Base-by-base conservation (phyloP, 352 stramenopile genomes). In the Globisporangium cederbergense region DNA sequence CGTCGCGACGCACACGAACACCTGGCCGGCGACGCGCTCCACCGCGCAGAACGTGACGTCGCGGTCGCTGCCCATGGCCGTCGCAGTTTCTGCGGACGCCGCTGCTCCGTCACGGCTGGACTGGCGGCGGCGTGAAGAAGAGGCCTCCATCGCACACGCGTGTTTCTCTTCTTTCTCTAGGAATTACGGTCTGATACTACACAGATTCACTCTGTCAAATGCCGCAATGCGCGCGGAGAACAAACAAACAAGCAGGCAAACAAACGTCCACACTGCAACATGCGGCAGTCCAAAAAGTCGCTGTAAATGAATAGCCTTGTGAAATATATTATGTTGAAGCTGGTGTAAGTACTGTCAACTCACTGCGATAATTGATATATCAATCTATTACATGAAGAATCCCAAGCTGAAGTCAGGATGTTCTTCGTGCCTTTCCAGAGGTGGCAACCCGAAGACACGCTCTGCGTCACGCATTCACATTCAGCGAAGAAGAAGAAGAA, bases 21-120 rank as follows among this genome's bases (percentile, higher is more conserved):
- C 64, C 58, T 77, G 79, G 28, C 55, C 62, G 56, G 61, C 65
- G 34, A 90, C 78, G 57, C 81, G 79, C 51, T 92, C 75, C 8
- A 92, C 60, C 18, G 77, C 43, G 72, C 81, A 90, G 72, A 87
- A 90, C 32, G 72, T 91, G 55, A 90, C 76, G 62, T 88, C 75
- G 55, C 62, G 50, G 55, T 62, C 55, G 49, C 51, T 63, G 34
- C 60, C 60, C 40, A 66, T 40, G n/a, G 52, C 6, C 25, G 70
- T 59, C 4, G 73, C 65, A 14, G 53, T 61, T 49, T 77, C 57
- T 43, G 60, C 42, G 8, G 66, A 60, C 18, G 30, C 40, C 2
- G 28, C 20, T n/a, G 38, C 53, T 36, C 59, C 30, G 50, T 30
- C 63, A 18, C 25, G 16, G 13, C 36, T 52, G 34, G 32, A 8